phyloP scores from a whole-genome alignment of 441 rosid species.

The Cnidoscolus chayamansa region DNA sequence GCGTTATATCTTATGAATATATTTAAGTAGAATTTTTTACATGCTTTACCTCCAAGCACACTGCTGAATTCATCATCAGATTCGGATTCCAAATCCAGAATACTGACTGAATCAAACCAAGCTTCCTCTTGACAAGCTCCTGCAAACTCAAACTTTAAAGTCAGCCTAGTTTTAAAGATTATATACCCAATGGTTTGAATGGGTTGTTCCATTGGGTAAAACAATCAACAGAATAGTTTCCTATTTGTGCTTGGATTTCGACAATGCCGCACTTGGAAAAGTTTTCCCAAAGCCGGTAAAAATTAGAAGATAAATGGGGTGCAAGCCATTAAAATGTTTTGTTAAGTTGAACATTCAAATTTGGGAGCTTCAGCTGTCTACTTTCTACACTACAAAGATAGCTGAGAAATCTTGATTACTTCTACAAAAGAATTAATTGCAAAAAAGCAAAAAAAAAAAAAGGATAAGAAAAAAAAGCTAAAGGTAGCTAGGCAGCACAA shows the following conservation, averaged over 20 bases:
- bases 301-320: too few species aligned
- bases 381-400: neutral
- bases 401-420: neutral
- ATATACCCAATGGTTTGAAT: too few species aligned
- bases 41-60: constrained; percentile 60
- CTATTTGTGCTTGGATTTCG: too few species aligned
- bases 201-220: too few species aligned
- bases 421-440: too few species aligned
- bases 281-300: too few species aligned
- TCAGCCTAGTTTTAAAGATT: neutral
- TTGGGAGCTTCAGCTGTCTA: too few species aligned
- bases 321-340: too few species aligned
- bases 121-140: constrained; percentile 74
- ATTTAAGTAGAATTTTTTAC: neutral
- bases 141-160: constrained; percentile 26
- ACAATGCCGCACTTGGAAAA: too few species aligned
- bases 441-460: too few species aligned
- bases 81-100: constrained; percentile 82
- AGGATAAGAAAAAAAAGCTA: neutral
- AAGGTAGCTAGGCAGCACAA: neutral
- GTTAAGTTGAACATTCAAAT: too few species aligned
- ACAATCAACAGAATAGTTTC: too few species aligned
- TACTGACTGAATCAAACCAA: constrained; percentile 81
- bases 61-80: constrained; percentile 79
- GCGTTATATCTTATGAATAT: neutral